phyloP scores from a whole-genome alignment of 305 asterid genomes.

The Fraxinus sp. region DNA sequence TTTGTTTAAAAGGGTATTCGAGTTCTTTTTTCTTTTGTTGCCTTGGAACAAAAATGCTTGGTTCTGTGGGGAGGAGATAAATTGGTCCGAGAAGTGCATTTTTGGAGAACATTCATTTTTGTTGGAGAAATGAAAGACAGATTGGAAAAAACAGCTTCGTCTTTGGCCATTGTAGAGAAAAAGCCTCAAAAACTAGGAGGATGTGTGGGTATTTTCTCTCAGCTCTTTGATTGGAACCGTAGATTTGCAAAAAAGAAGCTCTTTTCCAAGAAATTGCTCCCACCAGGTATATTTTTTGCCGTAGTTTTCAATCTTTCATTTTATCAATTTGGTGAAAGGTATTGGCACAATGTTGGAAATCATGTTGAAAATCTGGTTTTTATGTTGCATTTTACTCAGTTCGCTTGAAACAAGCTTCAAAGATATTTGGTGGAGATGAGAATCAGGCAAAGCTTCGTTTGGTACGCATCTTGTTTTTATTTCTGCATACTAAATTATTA shows the following conservation, averaged over 20 bases:
- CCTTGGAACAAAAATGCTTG: conserved; percentile 26
- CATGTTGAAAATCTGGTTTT: not conserved
- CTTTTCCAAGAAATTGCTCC: conserved; percentile 77
- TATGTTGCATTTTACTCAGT: conserved; percentile 42
- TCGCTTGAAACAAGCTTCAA: conserved; percentile 65
- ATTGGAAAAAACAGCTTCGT: conserved; percentile 50
- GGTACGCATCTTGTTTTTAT: conserved; percentile 43
- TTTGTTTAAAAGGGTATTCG: conserved; percentile 21
- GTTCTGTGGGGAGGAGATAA: conserved; percentile 25
- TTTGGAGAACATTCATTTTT: not conserved
- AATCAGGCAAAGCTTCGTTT: conserved; percentile 80
- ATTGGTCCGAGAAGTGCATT: not conserved
- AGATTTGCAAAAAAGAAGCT: conserved; percentile 80
- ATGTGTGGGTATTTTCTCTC: conserved; percentile 86
- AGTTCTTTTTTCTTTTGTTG: not conserved
- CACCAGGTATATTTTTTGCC: conserved; percentile 56
- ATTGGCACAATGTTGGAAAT: not conserved
- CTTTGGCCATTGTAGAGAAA: conserved; percentile 75
- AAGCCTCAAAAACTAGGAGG: conserved; percentile 75
- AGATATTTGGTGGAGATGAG: conserved; percentile 77
- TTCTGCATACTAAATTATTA: not conserved
- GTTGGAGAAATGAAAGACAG: conserved; percentile 54
- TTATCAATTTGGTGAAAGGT: not conserved
- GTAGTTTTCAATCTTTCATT: not conserved
- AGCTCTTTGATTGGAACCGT: conserved; percentile 94